phyloP scores from a whole-genome alignment of 345 rosid species.

The Lepidium aucheri region DNA sequence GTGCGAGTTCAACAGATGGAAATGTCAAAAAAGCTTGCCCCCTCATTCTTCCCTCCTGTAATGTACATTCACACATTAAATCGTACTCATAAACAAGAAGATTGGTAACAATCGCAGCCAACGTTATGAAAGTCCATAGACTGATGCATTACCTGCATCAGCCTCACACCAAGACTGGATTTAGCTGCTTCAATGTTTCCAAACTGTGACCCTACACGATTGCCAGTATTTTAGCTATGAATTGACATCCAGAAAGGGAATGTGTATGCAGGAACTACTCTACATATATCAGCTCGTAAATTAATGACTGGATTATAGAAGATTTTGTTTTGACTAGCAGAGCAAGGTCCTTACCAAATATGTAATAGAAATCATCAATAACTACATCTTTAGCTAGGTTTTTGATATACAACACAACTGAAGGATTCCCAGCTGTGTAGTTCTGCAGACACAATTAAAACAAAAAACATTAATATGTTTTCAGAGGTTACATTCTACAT shows the following conservation, averaged over 20 bases:
- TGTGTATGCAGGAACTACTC: background rate
- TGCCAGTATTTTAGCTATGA: slow-evolving; percentile 2
- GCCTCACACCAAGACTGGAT: slow-evolving; percentile 55
- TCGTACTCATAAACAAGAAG: background rate
- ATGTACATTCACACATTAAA: background rate
- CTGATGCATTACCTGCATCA: slow-evolving; percentile 61
- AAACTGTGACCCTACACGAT: slow-evolving; percentile 73
- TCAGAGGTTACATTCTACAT: background rate
- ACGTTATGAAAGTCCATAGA: background rate
- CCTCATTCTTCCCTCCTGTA: slow-evolving; percentile 96
- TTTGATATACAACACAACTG: slow-evolving; percentile 74
- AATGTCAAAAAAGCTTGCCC: slow-evolving; percentile 97
- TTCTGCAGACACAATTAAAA: slow-evolving; percentile 45
- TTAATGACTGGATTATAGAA: background rate
- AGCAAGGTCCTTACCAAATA: slow-evolving; percentile 62
- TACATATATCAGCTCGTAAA: background rate
- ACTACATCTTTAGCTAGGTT: slow-evolving; percentile 83
- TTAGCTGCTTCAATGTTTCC: slow-evolving; percentile 66
- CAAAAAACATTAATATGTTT: background rate
- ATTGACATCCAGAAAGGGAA: background rate
- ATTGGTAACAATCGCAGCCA: background rate
- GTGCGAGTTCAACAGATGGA: slow-evolving; percentile 84
- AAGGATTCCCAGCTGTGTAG: slow-evolving; percentile 78
- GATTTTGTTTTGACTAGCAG: background rate
- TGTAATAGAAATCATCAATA: slow-evolving; percentile 65